Evolutionary conservation across 768 basidiomycete genomes (phyloP).

Genomic region (Ephemerocybe angulata): DNA sequence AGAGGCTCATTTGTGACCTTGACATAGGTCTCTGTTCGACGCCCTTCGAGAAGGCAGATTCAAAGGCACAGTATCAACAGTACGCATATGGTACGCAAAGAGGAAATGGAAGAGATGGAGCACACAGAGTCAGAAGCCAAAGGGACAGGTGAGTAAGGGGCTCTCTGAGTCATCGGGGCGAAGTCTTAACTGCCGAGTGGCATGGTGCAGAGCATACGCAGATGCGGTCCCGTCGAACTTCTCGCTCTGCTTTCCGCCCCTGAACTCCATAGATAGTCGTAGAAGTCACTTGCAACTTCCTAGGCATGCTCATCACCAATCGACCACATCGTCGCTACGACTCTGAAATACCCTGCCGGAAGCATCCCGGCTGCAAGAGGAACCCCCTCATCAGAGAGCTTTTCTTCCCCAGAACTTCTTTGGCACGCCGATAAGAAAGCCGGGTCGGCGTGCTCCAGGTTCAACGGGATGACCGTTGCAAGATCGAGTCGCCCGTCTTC

Average conservation of each 20-base stretch:
- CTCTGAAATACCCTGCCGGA: conserved; percentile 8
- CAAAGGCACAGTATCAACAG: too few relatives aligned
- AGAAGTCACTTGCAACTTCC: conserved; percentile 3
- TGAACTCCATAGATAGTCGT: conserved; percentile 1
- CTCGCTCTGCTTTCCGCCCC: neutral
- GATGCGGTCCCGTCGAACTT: neutral
- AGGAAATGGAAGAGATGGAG: too few relatives aligned
- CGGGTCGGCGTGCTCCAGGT: conserved; percentile 8
- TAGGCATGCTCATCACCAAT: conserved; percentile 7
- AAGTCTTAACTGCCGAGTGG: conserved; percentile 3
- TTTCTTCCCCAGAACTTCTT: conserved; percentile 8
- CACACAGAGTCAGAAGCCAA: too few relatives aligned
- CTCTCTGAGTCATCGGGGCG: too few relatives aligned
- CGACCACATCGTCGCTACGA: conserved; percentile 15
- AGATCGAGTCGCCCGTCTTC: conserved; percentile 16
- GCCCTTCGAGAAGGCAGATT: too few relatives aligned
- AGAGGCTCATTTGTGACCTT: too few relatives aligned
- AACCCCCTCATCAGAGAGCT: conserved; percentile 9
- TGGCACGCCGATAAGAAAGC: conserved; percentile 13
- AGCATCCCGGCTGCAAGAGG: conserved; percentile 13
- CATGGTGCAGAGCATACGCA: conserved; percentile 5
- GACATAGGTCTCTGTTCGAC: too few relatives aligned
- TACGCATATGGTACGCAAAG: too few relatives aligned
- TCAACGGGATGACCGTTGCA: conserved; percentile 6
- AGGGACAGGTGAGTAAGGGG: too few relatives aligned